These are phyloP conservation scores for Aristolochia contorta DNA, from an alignment of 164 flowering plant genomes.

Conservation along the genomic window DNA sequence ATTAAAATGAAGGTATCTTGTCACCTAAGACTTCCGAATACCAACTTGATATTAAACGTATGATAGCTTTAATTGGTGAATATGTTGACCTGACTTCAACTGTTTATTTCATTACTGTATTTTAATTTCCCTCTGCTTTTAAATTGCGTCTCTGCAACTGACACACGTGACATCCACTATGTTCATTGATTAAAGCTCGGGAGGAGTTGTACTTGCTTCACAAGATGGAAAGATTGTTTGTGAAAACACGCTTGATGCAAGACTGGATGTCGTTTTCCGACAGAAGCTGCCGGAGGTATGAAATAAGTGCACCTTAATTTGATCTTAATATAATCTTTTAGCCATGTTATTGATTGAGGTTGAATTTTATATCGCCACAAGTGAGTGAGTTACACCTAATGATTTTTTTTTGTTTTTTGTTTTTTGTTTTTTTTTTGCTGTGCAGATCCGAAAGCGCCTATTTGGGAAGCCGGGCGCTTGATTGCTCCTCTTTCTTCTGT, in stretches of 20 bases:
- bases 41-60: too few species aligned
- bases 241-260: slow-evolving; percentile 58
- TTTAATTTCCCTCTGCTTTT: too few species aligned
- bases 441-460: slow-evolving; percentile 44
- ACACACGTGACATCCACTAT: too few species aligned
- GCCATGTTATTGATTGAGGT: too few species aligned
- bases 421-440: background rate
- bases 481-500: background rate
- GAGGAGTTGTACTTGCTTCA: slow-evolving; percentile 61
- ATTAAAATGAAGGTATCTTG: too few species aligned
- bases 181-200: slow-evolving; percentile 14
- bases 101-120: too few species aligned
- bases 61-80: too few species aligned
- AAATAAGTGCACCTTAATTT: background rate
- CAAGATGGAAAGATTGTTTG: slow-evolving; percentile 62
- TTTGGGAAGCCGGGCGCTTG: slow-evolving; percentile 18
- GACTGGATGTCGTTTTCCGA: slow-evolving; percentile 47
- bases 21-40: too few species aligned
- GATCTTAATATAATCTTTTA: background rate
- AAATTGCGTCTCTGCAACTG: too few species aligned
- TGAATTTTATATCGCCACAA: background rate
- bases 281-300: slow-evolving; percentile 58
- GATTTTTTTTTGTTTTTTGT: too few species aligned
- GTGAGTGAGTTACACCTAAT: too few species aligned
- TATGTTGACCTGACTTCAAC: too few species aligned